Evolutionary conservation across 2,329 filamentous ascomycete species (phyloP), one percentile per base, ranked within the genome.

Genomic region (Diaporthe vaccinii): DNA sequence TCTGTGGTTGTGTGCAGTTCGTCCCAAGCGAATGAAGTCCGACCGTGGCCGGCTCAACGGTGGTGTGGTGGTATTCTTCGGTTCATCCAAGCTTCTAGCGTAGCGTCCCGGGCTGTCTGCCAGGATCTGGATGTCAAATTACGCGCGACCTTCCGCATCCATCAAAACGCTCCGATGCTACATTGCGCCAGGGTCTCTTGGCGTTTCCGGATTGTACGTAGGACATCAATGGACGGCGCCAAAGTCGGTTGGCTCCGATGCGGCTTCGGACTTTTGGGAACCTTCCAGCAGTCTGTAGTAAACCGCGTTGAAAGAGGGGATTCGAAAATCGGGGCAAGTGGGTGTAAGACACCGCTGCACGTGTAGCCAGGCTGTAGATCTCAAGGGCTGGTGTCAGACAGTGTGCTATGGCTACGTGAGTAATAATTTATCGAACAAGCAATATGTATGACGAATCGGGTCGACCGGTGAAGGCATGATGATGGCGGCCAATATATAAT

Each of bases 81-180:
- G 65, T 68, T 68, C 65, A 53, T 53, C 65, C 65, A 51, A 68
- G 31, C 62, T 68, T 53, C n/a, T 53, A 36, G 46, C 46, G 65
- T 68, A 53, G 65, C 65, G 65, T 68, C 65, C 65, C 46, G 65
- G 62, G 15, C 22, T 53, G 44, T 51, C 65, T 51, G 31, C 65
- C 46, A 39, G 65, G 65, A 20, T 68, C 65, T 9, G n/a, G 31
- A 39, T 39, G 31, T 68, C 31, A 22, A 22, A 53, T 53, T 17
- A n/a, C 65, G 28, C 65, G 46, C 46, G 46, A 68, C 65, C 46
- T 68, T 68, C 65, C 65, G 46, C 22, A 68, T 68, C 65, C 12
- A 68, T 53, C 62, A 36, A 14, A 46, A 22, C 36, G 15, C 25
- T 39, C 62, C 65, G 65, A 68, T 55, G 31, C 65, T 53, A 68